Conservation (phyloP, 2,329 filamentous ascomycete species). For the Fusarium sp. region DNA sequence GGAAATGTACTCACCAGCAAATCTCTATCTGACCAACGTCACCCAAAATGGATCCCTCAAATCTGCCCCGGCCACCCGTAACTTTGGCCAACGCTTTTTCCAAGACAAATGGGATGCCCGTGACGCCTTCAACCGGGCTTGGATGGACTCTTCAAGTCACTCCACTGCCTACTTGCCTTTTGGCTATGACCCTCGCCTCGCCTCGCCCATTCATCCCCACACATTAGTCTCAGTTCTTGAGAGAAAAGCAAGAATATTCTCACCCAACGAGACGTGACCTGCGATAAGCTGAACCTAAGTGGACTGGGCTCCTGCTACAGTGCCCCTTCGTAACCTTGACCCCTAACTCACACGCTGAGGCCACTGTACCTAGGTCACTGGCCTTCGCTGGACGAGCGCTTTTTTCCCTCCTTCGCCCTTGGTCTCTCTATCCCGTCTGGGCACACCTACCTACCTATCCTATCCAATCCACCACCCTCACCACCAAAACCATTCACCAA, state of each 20-base stretch:
- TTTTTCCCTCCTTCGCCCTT: background rate
- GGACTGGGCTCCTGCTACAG: constrained; percentile 11
- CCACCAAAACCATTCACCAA: constrained; percentile 36
- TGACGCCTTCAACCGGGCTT: constrained; percentile 35
- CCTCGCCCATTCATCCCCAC: constrained; percentile 17
- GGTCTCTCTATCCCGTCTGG: background rate
- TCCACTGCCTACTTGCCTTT: constrained; percentile 31
- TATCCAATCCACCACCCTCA: constrained; percentile 17
- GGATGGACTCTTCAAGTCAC: constrained; percentile 27
- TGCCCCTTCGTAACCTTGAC: constrained; percentile 9
- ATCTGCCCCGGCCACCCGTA: constrained; percentile 29
- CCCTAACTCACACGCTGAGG: constrained; percentile 10
- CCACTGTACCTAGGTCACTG: constrained; percentile 16
- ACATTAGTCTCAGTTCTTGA: background rate
- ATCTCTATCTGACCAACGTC: constrained; percentile 33
- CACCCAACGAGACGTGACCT: background rate
- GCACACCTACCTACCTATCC: background rate
- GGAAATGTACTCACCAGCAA: constrained; percentile 14
- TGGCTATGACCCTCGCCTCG: constrained; percentile 18
- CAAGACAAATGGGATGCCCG: constrained; percentile 35
- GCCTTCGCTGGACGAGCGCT: background rate
- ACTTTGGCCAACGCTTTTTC: constrained; percentile 30
- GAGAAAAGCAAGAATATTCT: constrained; percentile 18
- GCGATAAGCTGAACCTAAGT: background rate
- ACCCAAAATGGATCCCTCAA: constrained; percentile 33